Conservation (phyloP, 2,329 filamentous ascomycete genomes). For the Lachnellula hyalina region DNA sequence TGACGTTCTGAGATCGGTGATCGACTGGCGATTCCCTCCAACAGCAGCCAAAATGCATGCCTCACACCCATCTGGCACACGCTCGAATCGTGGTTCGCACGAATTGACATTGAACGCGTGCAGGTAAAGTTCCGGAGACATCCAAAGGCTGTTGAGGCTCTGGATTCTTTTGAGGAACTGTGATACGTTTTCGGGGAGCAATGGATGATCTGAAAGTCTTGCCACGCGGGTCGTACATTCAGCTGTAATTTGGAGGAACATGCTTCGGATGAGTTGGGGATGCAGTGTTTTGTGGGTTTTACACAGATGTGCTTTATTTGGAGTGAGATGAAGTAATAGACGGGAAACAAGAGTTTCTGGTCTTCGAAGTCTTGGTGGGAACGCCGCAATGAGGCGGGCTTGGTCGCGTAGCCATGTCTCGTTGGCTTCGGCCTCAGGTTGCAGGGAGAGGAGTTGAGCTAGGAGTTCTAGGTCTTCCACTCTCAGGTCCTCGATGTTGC, state of each 20-base stretch:
- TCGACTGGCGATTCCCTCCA: slow-evolving; percentile 37
- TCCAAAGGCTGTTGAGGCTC: slow-evolving; percentile 27
- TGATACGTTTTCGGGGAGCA: slow-evolving; percentile 9
- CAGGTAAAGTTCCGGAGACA: slow-evolving; percentile 33
- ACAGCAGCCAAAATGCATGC: slow-evolving; percentile 47
- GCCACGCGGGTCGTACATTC: slow-evolving; percentile 37
- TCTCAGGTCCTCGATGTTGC: not conserved
- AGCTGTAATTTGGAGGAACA: slow-evolving; percentile 39
- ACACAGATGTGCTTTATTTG: slow-evolving; percentile 35
- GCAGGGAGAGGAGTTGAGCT: slow-evolving; percentile 11
- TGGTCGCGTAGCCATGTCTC: slow-evolving; percentile 13
- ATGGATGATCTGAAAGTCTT: slow-evolving; percentile 17
- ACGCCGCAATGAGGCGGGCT: slow-evolving; percentile 2
- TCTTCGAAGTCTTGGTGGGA: slow-evolving; percentile 14
- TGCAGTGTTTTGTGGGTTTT: slow-evolving; percentile 37
- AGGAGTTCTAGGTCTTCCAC: not conserved
- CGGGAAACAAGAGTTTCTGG: slow-evolving; percentile 9
- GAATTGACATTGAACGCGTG: slow-evolving; percentile 30
- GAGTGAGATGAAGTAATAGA: not conserved
- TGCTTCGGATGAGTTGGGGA: slow-evolving; percentile 38
- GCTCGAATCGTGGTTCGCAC: slow-evolving; percentile 25
- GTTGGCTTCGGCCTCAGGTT: not conserved
- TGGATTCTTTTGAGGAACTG: slow-evolving; percentile 14
- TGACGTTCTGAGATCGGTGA: slow-evolving; percentile 41
- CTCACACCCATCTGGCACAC: slow-evolving; percentile 39